A percentile compares a stretch with the other conserved stretches of the same genome.
These are phyloP conservation scores for Secale cereale DNA, from an alignment of 176 grass and related monocot species.

Conservation along the genomic window DNA sequence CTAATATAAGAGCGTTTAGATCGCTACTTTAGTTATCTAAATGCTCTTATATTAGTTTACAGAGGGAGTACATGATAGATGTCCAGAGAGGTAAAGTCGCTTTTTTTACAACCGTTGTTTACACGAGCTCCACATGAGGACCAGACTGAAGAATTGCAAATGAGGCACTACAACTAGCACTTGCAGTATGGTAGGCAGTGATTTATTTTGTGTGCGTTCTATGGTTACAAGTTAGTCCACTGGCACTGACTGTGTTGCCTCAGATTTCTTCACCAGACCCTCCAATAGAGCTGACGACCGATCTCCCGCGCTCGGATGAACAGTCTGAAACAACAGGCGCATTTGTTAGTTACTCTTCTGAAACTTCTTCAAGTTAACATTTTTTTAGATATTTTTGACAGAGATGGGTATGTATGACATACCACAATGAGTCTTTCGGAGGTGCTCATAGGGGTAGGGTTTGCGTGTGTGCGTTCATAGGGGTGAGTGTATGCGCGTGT, in stretches of 20 bases:
- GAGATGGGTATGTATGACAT: neutral
- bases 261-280: constrained; percentile 51
- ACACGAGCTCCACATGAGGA: neutral
- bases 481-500: too few relatives aligned
- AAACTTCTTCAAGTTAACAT: too few relatives aligned
- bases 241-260: constrained; percentile 60
- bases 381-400: neutral
- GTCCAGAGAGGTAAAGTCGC: neutral
- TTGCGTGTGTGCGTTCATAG: too few relatives aligned
- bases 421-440: constrained; percentile 85
- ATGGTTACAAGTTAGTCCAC: constrained; percentile 42
- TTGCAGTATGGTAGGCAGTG: neutral
- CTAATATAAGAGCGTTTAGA: too few relatives aligned
- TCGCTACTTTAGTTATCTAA: too few relatives aligned
- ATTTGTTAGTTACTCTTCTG: too few relatives aligned
- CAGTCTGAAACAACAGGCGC: too few relatives aligned
- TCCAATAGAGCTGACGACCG: constrained; percentile 59
- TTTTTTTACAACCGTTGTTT: neutral
- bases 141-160: neutral
- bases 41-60: too few relatives aligned
- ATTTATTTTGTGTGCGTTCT: neutral
- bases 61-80: too few relatives aligned
- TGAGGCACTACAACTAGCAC: neutral
- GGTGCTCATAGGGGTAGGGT: too few relatives aligned
- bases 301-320: constrained; percentile 62